Conservation (phyloP, 768 basidiomycete species). For the Polyporus arcularius region DNA sequence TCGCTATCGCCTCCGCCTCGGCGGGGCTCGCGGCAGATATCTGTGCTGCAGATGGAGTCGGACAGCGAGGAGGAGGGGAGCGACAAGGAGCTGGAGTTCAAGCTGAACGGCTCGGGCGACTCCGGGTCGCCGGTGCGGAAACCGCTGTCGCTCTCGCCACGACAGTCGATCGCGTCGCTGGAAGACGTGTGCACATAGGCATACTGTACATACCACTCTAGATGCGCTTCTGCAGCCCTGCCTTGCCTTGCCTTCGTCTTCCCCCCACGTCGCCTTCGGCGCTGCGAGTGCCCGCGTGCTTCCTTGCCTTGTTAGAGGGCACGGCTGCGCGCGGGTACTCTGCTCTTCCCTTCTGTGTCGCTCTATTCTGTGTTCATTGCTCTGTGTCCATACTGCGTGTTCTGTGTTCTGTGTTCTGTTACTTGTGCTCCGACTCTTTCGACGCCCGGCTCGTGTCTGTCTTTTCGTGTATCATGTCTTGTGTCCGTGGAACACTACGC, state of each 20-base stretch:
- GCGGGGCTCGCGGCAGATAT: slow-evolving; percentile 53
- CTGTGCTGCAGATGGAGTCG: slow-evolving; percentile 15
- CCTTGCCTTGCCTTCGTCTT: neutral
- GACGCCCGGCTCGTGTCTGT: neutral
- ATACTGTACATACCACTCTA: neutral
- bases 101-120: neutral
- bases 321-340: neutral
- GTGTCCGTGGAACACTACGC: neutral
- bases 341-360: neutral
- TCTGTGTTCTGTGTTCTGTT: neutral
- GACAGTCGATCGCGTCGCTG: slow-evolving; percentile 14
- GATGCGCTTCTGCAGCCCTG: neutral
- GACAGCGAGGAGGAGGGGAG: slow-evolving; percentile 6
- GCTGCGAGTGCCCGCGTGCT: neutral
- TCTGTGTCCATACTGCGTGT: neutral
- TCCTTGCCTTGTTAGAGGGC: neutral
- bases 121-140: slow-evolving; percentile 4
- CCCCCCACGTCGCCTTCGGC: neutral
- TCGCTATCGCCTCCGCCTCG: slow-evolving; percentile 68
- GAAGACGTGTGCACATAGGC: slow-evolving; percentile 15
- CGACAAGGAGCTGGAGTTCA: neutral
- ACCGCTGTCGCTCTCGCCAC: slow-evolving; percentile 16
- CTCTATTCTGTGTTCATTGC: neutral
- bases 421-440: neutral
- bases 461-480: slow-evolving; percentile 5